phyloP scores from a whole-genome alignment of 2,329 filamentous ascomycete genomes.

The Fusarium sp. region DNA sequence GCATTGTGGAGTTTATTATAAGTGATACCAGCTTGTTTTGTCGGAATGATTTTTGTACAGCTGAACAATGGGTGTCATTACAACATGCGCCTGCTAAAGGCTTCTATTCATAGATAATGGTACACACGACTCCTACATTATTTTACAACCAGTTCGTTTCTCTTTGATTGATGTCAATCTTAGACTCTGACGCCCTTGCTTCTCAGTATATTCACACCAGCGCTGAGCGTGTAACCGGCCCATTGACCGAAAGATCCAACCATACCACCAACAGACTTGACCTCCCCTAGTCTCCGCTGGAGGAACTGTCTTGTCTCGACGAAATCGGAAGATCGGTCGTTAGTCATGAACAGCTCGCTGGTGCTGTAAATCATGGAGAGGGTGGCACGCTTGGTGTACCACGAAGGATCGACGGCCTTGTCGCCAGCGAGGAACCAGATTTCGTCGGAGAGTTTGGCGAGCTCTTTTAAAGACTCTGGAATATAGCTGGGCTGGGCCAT shows the following conservation, averaged over 20 bases:
- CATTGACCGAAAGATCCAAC: constrained; percentile 77
- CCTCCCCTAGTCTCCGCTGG: constrained; percentile 78
- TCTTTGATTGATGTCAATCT: constrained; percentile 28
- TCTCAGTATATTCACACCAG: constrained; percentile 83
- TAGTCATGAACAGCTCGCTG: constrained; percentile 94
- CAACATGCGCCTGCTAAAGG: constrained; percentile 18
- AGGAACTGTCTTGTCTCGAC: constrained; percentile 84
- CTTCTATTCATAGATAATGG: constrained; percentile 33
- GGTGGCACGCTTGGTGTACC: constrained; percentile 79
- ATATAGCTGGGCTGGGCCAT: constrained; percentile 89
- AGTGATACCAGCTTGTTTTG: constrained; percentile 20
- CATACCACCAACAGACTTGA: constrained; percentile 70
- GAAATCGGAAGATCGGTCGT: constrained; percentile 80
- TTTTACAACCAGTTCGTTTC: constrained; percentile 37
- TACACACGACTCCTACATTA: constrained; percentile 46
- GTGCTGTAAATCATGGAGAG: constrained; percentile 73
- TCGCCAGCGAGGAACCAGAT: constrained; percentile 92
- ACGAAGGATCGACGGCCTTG: constrained; percentile 81
- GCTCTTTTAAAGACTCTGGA: constrained; percentile 79
- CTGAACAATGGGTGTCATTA: constrained; percentile 24
- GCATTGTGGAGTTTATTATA: constrained; percentile 26
- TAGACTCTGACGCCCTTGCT: constrained; percentile 89
- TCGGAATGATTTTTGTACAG: constrained; percentile 15
- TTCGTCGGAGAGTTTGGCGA: constrained; percentile 87
- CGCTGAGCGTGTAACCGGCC: constrained; percentile 83